Evolutionary conservation across 495 filamentous ascomycete genomes (phyloP).

Genomic region (Hypomontagnella submonticulosa): DNA sequence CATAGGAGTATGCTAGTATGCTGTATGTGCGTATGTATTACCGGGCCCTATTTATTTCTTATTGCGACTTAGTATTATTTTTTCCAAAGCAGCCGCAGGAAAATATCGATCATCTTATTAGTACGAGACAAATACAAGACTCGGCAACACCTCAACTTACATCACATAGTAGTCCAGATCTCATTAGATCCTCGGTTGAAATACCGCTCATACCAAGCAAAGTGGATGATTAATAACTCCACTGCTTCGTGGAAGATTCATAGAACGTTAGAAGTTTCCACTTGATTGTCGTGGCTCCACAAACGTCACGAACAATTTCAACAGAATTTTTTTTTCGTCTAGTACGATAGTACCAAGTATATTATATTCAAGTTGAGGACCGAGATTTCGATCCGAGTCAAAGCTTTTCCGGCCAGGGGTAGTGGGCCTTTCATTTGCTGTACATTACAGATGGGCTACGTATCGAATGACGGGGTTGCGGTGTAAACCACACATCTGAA

Average conservation of each 20-base stretch:
- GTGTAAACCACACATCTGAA: slow-evolving; percentile 16
- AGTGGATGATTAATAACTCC: slow-evolving; percentile 32
- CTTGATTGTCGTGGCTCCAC: slow-evolving; percentile 41
- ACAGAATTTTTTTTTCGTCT: slow-evolving; percentile 20
- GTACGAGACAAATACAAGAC: not conserved
- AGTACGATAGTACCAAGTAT: slow-evolving; percentile 27
- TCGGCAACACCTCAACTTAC: not conserved
- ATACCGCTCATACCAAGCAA: slow-evolving; percentile 7
- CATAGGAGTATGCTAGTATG: no score
- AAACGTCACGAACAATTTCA: slow-evolving; percentile 34
- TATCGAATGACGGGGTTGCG: slow-evolving; percentile 40
- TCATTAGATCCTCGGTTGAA: slow-evolving; percentile 6
- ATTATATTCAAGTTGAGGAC: slow-evolving; percentile 39
- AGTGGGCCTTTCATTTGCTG: slow-evolving; percentile 37
- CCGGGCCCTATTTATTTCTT: slow-evolving; percentile 20
- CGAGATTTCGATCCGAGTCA: slow-evolving; percentile 37
- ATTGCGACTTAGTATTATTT: slow-evolving; percentile 6
- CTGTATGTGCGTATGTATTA: slow-evolving; percentile 4
- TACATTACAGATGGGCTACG: slow-evolving; percentile 19
- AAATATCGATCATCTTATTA: no score
- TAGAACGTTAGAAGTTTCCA: slow-evolving; percentile 40
- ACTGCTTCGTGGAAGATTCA: slow-evolving; percentile 37
- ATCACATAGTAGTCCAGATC: not conserved
- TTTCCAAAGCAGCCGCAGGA: not conserved
- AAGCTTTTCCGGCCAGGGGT: slow-evolving; percentile 38